These are phyloP conservation scores for Nakazawaea anatomiae DNA, from an alignment of 805 yeast genomes.

Conservation along the genomic window DNA sequence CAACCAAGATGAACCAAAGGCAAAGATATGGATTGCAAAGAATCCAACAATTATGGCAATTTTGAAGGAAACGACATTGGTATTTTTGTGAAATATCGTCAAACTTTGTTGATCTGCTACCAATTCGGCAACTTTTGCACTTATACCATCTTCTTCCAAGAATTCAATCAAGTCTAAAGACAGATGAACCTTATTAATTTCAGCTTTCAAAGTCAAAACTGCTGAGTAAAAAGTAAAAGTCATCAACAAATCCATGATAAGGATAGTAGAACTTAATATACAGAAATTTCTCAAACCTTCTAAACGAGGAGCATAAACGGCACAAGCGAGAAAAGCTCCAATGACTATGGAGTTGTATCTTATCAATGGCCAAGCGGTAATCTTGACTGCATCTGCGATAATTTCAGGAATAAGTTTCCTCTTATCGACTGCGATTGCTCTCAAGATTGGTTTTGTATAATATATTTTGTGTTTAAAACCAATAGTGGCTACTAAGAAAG, in stretches of 20 bases:
- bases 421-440: slow-evolving; percentile 26
- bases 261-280: slow-evolving; percentile 61
- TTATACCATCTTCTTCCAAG: slow-evolving; percentile 89
- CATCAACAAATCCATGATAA: slow-evolving; percentile 65
- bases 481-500: slow-evolving; percentile 85
- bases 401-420: slow-evolving; percentile 25
- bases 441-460: slow-evolving; percentile 56
- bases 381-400: slow-evolving; percentile 22
- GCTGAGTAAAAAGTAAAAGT: slow-evolving; percentile 81
- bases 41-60: slow-evolving; percentile 54
- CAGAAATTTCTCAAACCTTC: slow-evolving; percentile 79
- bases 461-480: slow-evolving; percentile 86
- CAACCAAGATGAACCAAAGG: slow-evolving; percentile 68
- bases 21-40: slow-evolving; percentile 58
- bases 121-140: slow-evolving; percentile 64
- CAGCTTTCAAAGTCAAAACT: slow-evolving; percentile 79
- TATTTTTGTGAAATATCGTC: slow-evolving; percentile 29
- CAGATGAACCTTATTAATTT: slow-evolving; percentile 79
- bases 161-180: slow-evolving; percentile 72
- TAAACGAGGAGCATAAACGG: slow-evolving; percentile 59
- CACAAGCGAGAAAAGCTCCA: slow-evolving; percentile 61
- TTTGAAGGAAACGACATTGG: slow-evolving; percentile 48
- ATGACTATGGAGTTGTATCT: slow-evolving; percentile 75
- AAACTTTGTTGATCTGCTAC: slow-evolving; percentile 41
- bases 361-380: slow-evolving; percentile 46